These are phyloP conservation scores for Scalesia atractyloides DNA, from an alignment of 129 eudicot genomes.

Conservation along the genomic window DNA sequence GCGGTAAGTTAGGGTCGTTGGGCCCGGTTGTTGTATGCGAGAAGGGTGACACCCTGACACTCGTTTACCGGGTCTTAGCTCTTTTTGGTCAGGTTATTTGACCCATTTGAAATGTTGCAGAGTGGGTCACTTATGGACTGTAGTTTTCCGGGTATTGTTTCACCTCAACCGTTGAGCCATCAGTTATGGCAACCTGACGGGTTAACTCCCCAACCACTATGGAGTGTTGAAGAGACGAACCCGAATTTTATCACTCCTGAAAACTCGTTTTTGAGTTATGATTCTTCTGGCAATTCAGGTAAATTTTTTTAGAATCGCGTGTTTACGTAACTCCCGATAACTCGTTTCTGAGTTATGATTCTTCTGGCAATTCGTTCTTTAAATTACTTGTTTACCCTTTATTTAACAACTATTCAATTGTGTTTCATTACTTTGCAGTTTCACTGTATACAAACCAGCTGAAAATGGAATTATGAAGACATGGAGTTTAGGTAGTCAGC, in stretches of 20 bases:
- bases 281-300: slow-evolving; percentile 75
- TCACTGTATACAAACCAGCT: slow-evolving; percentile 71
- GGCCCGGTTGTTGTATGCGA: slow-evolving; percentile 24
- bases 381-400: not conserved
- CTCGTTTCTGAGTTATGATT: no score
- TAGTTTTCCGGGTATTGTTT: slow-evolving; percentile 47
- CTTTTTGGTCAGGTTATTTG: slow-evolving; percentile 21
- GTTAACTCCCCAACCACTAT: slow-evolving; percentile 53
- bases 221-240: slow-evolving; percentile 71
- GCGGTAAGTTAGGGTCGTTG: slow-evolving; percentile 24
- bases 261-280: slow-evolving; percentile 64
- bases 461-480: slow-evolving; percentile 78
- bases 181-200: slow-evolving; percentile 63
- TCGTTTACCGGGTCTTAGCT: slow-evolving; percentile 12
- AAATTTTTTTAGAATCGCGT: not conserved
- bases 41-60: slow-evolving; percentile 25
- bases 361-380: not conserved
- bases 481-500: slow-evolving; percentile 31
- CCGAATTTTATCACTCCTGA: slow-evolving; percentile 62
- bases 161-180: slow-evolving; percentile 51
- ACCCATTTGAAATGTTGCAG: slow-evolving; percentile 37
- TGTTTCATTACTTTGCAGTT: slow-evolving; percentile 42
- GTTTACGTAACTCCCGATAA: not conserved
- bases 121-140: slow-evolving; percentile 61
- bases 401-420: not conserved